Percentiles rank a stretch among this genome's conserved stretches.
Conservation (phyloP, 805 yeast genomes). For the Jamesozyma jinghongensis region DNA sequence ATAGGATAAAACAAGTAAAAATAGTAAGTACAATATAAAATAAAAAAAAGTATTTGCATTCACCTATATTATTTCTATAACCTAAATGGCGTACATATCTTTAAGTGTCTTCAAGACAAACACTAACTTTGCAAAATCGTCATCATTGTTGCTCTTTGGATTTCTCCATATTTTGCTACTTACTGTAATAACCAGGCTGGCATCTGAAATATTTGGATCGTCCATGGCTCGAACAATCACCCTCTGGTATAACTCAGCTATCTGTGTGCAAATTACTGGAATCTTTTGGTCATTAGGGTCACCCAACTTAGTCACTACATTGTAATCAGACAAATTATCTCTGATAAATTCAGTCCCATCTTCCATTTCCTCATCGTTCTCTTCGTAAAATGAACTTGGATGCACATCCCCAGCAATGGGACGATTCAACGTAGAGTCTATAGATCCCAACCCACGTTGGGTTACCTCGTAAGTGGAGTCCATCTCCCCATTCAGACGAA, state of each 20-base stretch:
- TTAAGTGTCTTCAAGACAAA: conserved; percentile 33
- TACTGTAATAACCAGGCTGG: conserved; percentile 33
- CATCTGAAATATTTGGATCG: conserved; percentile 10
- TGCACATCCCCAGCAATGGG: conserved; percentile 13
- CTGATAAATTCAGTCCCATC: conserved; percentile 15
- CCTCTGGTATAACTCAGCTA: conserved; percentile 27
- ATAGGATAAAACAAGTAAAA: background rate
- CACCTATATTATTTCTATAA: no score
- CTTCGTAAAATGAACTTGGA: conserved; percentile 5
- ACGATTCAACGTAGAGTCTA: conserved; percentile 7
- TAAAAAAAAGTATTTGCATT: background rate
- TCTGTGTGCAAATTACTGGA: conserved; percentile 40
- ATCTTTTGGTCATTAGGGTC: conserved; percentile 39
- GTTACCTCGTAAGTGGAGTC: conserved; percentile 42
- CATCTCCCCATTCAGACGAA: conserved; percentile 28
- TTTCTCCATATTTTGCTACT: conserved; percentile 41
- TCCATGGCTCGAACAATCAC: conserved; percentile 9
- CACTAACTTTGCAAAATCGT: conserved; percentile 39
- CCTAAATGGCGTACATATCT: conserved; percentile 15
- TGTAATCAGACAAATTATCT: conserved; percentile 32
- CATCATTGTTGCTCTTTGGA: conserved; percentile 11
- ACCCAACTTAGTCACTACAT: conserved; percentile 41
- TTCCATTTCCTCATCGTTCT: conserved; percentile 9
- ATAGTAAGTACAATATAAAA: background rate
- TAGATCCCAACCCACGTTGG: conserved; percentile 17